Base-by-base conservation (phyloP, 331 rosid species). In the Erythrophleum ivorense region DNA sequence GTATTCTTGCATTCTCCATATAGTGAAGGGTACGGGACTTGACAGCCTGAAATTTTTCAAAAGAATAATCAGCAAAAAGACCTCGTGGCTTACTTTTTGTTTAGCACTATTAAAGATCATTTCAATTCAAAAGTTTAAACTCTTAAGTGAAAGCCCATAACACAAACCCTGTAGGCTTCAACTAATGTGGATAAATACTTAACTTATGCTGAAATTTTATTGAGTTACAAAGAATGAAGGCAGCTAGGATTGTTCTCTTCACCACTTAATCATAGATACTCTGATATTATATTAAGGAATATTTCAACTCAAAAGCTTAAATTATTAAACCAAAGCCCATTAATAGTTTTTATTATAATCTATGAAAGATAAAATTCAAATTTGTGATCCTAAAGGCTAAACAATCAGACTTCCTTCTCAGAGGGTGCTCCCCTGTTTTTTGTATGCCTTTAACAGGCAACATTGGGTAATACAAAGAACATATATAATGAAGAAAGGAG, bases 1-100 rank as follows among this genome's bases (percentile, higher is more conserved):
- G 84, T 64, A 92, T 86, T 57, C 87, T 85, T 76, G 94, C 91
- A 57, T 92, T 92, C 73, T 87, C 89, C 94, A 85, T 92, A 85
- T 90, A 90, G 88, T 86, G 69, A 65, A 73, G 82, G 40, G 80
- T 77, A 52, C 81, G 81, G 31, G 86, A 83, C 66, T 80, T 79
- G 72, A 88, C 68, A 4, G 92, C 93, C 88, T 81, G 86, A 83
- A 82, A 67, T 55, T 74, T 66, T 54, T 18, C 54, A 68, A 14
- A 49, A 49, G 71, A 63, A 49, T 62, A 45, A 79, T 82, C 6
- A 41, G 4, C 52, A 67, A 66, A 67, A 19, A 14, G 33, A 40
- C 50, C 19, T 16, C 1, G 1, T 67, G 53, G 52, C 53, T 40
- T 9, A 67, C 34, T 67, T 2, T 67, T n/a, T 40, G 9, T 67